phyloP scores from a whole-genome alignment of 2,329 filamentous ascomycete genomes.

The Beauveria sp. region DNA sequence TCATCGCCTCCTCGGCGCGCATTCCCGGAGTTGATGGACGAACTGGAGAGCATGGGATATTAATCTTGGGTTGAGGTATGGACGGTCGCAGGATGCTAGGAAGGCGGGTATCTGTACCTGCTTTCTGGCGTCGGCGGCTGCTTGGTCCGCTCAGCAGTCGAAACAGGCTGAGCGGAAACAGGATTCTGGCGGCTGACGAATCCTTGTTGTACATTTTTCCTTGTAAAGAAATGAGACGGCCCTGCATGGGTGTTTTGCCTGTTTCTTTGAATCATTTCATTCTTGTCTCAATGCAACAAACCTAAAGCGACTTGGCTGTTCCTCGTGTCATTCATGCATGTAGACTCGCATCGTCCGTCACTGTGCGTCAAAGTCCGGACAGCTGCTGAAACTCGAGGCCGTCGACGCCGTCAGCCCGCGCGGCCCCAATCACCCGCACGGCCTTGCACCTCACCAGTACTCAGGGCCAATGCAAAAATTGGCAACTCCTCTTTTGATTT shows the following conservation, averaged over 20 bases:
- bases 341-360: neutral
- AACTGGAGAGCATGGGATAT: conserved; percentile 6
- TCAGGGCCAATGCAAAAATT: no score
- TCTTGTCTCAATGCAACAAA: conserved; percentile 8
- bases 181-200: neutral
- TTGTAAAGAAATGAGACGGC: conserved; percentile 10
- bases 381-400: no score
- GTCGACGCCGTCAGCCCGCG: no score
- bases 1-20: no score
- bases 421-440: no score
- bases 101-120: neutral
- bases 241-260: conserved; percentile 6
- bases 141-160: neutral
- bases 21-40: conserved; percentile 9
- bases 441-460: no score
- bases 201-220: conserved; percentile 15
- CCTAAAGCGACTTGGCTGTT: neutral
- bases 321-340: neutral
- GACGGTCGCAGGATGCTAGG: neutral
- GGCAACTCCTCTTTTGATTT: no score
- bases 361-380: no score
- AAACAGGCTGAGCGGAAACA: conserved; percentile 4
- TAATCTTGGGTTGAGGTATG: conserved; percentile 10
- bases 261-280: conserved; percentile 5
- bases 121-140: neutral